These are phyloP conservation scores for Paramarasmius palmivorus DNA, from an alignment of 1,284 basidiomycete genomes.

Conservation along the genomic window DNA sequence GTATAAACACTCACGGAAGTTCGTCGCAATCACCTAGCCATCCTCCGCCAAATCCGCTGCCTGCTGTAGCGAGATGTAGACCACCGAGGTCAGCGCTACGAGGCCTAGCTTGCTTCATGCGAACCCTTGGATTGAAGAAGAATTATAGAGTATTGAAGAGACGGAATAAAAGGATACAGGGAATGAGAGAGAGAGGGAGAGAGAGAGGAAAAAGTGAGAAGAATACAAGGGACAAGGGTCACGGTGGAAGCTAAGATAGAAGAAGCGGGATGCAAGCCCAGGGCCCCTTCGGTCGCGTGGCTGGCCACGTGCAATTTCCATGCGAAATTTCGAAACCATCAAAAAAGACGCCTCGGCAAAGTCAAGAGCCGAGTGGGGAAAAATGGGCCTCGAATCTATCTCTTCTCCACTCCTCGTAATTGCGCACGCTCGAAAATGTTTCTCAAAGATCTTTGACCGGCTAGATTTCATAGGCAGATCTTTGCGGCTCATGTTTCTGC, in stretches of 20 bases:
- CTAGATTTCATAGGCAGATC: no score
- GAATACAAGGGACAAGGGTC: not conserved
- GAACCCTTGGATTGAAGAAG: not conserved
- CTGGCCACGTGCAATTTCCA: no score
- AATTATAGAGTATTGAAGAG: not conserved
- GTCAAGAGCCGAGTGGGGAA: no score
- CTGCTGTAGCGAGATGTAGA: conserved; percentile 72
- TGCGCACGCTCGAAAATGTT: no score
- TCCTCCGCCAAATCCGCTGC: conserved; percentile 65
- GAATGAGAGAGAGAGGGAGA: not conserved
- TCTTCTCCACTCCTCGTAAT: no score
- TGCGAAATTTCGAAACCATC: no score
- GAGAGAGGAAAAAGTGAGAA: not conserved
- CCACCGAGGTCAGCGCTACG: conserved; percentile 86
- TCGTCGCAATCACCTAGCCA: conserved; percentile 67
- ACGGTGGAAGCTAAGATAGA: not conserved
- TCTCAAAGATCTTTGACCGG: no score
- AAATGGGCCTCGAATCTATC: no score
- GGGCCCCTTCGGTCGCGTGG: no score
- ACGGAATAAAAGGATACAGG: not conserved
- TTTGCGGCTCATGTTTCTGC: no score
- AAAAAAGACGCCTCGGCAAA: no score
- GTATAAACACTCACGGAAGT: conserved; percentile 53
- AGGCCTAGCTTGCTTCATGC: conserved; percentile 32
- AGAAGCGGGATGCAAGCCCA: not conserved